Evolutionary conservation across 352 stramenopile species (phyloP).

Genomic region (Phytophthora palmivora): DNA sequence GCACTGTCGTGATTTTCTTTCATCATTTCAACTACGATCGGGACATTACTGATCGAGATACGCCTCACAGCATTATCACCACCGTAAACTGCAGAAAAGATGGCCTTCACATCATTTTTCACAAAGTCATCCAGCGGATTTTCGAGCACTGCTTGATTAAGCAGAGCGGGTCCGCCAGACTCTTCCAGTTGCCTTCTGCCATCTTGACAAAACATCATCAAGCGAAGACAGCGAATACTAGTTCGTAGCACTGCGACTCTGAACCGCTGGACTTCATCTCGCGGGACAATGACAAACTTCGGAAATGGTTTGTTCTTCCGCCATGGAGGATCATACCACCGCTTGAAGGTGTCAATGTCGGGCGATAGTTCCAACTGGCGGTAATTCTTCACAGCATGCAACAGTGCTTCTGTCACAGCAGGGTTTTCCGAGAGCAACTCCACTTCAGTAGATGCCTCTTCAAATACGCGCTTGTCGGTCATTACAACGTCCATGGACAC

Average conservation of each 20-base stretch:
- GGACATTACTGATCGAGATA: constrained; percentile 62
- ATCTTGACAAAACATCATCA: constrained; percentile 69
- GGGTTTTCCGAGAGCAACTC: constrained; percentile 70
- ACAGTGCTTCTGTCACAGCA: constrained; percentile 53
- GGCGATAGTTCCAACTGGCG: constrained; percentile 52
- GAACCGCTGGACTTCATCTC: constrained; percentile 59
- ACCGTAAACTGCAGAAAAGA: constrained; percentile 73
- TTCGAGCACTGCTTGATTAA: constrained; percentile 63
- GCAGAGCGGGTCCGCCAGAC: constrained; percentile 41
- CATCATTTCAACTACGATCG: constrained; percentile 69
- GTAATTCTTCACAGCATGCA: constrained; percentile 52
- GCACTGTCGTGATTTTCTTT: constrained; percentile 62
- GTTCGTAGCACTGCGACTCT: constrained; percentile 62
- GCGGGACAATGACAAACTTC: constrained; percentile 49
- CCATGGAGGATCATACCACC: constrained; percentile 73
- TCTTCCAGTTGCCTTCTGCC: constrained; percentile 55
- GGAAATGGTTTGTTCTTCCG: constrained; percentile 53
- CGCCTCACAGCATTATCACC: constrained; percentile 74
- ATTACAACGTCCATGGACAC: constrained; percentile 59
- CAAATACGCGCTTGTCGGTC: constrained; percentile 60
- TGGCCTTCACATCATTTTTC: constrained; percentile 76
- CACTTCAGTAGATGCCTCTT: constrained; percentile 76
- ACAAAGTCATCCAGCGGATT: constrained; percentile 79
- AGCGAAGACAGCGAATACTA: constrained; percentile 65
- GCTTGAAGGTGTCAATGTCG: constrained; percentile 55